Evolutionary conservation across 1,284 basidiomycete species (phyloP), one percentile per base, ranked within the genome.

Genomic region (Lentinus polychrous): DNA sequence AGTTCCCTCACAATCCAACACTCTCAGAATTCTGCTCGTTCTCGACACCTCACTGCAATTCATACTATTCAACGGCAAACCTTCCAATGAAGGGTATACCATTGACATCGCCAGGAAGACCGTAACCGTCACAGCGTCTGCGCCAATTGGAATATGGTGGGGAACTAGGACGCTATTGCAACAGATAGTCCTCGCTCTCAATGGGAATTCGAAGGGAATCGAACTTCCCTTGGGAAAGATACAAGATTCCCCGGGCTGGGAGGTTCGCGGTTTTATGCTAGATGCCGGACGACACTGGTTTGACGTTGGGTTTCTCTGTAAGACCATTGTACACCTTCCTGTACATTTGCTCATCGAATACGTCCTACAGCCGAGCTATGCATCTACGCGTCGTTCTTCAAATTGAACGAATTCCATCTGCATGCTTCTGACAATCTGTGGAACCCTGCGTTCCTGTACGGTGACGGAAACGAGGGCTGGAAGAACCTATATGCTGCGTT

Each of bases 211-310:
- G 33, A 56, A 55, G 17, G 52, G 39, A 2, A 52, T 61, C 20
- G 39, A 46, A 2, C 55, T 70, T 24, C 63, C 68, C 2, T 48
- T 59, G 11, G 68, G 66, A 1, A 50, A 52, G 1, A 61, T 64
- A 0, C 48, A 44, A 1, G 68, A 70, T 51, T 56, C 60, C 15
- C 69, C 69, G 1, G 67, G 65, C 8, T 71, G 68, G 66, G 61
- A 61, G 20, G 63, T 67, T 2, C 58, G 68, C 5, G 68, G 69
- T 8, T 64, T 68, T 49, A 71, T 71, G 69, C 58, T 71, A 14
- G 68, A 69, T 48, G 64, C 60, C 8, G 67, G 64, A 1, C 57
- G 67, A 24, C 66, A 69, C 49, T 69, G 61, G 59, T 70, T 65
- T 45, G 58, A 58, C 17, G 53, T 58, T 0, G 49, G 45, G 1